Evolutionary conservation across 2,329 filamentous ascomycete genomes (phyloP), one percentile per base, ranked within the genome.

Genomic region (Dothidotthia symphoricarpi): DNA sequence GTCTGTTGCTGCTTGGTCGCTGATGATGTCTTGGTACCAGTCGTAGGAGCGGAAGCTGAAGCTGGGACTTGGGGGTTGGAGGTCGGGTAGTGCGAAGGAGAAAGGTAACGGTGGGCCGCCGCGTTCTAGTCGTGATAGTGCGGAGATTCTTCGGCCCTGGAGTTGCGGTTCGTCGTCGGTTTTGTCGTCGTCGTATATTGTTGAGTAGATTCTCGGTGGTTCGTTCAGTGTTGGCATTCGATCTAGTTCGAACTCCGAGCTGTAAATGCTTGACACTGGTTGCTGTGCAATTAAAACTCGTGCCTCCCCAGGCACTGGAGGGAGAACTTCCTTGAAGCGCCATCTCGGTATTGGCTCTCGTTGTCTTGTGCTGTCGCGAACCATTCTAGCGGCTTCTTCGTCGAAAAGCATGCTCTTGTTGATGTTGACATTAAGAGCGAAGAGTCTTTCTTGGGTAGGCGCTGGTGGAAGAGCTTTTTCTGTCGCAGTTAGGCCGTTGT

Each of bases 341-440:
- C 55, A 58, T 34, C 41, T 47, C 10, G 49, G 52, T 22, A 44
- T 34, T 14, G 47, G 51, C 9, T 53, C 52, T 11, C 46, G 50
- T 10, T 44, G 41, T n/a, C 35, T 47, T 8, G n/a, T 31, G 19
- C 41, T 31, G 8, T 41, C 39, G 36, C 30, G 49, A 40, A 25
- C 43, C 42, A 28, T 41, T 39, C 17, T 40, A 31, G 30, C 36
- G 13, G 48, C 50, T 15, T 45, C 45, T 16, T 58, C 53, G 17
- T 58, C 55, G 19, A 58, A 55, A 2, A 58, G 53, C 49, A 55
- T 58, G 41, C 55, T 58, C 36, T 58, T 58, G 32, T 56, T 55
- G 34, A 58, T 58, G 19, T 48, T 58, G 27, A 58, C 55, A 9
- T 58, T 58, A 17, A 58, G 40, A 3, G 55, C 51, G 31, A 56